Percentiles rank a stretch among this genome's conserved stretches.
Conservation (phyloP, 2,329 filamentous ascomycete species). For the Neofusicoccum laricinum region DNA sequence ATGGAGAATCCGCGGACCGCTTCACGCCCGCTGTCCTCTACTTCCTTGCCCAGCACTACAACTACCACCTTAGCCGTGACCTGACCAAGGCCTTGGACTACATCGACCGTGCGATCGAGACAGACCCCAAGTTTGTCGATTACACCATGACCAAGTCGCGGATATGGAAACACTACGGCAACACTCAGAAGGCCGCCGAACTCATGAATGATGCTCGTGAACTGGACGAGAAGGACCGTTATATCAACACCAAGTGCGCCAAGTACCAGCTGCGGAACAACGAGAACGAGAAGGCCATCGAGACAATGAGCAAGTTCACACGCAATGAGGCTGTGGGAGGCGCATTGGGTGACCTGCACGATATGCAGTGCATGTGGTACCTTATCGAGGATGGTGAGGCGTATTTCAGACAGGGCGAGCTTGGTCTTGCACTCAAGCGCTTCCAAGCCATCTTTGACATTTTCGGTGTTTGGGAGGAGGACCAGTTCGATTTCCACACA, state of each 20-base stretch:
- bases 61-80: constrained; percentile 84
- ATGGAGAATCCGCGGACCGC: constrained; percentile 51
- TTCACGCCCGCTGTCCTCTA: constrained; percentile 82
- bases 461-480: constrained; percentile 96
- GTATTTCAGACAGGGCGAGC: constrained; percentile 75
- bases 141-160: constrained; percentile 94
- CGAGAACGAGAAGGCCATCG: constrained; percentile 79
- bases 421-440: constrained; percentile 85
- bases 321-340: constrained; percentile 85
- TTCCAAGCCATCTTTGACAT: constrained; percentile 87
- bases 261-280: constrained; percentile 96
- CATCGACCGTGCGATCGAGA: constrained; percentile 77
- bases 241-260: constrained; percentile 97
- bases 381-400: constrained; percentile 93
- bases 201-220: constrained; percentile 84
- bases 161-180: constrained; percentile 87
- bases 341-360: constrained; percentile 83
- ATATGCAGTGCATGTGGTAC: constrained; percentile 99
- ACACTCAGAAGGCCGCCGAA: constrained; percentile 74
- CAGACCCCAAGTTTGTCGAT: constrained; percentile 79
- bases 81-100: constrained; percentile 76
- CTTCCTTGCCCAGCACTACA: constrained; percentile 96
- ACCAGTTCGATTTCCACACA: constrained; percentile 98
- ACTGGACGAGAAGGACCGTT: constrained; percentile 85
- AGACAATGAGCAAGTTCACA: constrained; percentile 92